A percentile compares a stretch with the other conserved stretches of the same genome.
Conservation (phyloP, 768 basidiomycete genomes). For the Tubosaeta sp. region DNA sequence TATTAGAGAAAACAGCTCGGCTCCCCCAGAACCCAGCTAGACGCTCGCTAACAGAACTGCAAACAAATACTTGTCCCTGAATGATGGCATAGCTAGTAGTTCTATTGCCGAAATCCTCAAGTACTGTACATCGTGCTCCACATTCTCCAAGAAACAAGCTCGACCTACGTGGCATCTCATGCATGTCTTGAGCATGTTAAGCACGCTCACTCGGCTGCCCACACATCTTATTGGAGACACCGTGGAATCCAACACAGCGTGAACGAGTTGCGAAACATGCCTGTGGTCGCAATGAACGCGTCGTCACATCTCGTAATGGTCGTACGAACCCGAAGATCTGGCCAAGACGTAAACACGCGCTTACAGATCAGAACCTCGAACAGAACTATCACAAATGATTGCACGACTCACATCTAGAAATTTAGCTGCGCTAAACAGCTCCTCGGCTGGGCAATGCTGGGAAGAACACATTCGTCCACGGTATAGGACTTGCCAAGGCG, state of each 20-base stretch:
- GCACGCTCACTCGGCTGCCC: no score
- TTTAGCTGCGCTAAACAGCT: constrained; percentile 13
- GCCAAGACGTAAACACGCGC: constrained; percentile 61
- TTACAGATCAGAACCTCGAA: background rate
- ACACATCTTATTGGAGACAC: no score
- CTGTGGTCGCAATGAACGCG: background rate
- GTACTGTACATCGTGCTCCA: no score
- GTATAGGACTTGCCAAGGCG: no score
- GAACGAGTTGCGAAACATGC: no score
- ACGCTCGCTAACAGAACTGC: constrained; percentile 37
- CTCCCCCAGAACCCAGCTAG: constrained; percentile 11
- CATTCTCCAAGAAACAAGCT: background rate
- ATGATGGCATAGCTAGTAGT: background rate
- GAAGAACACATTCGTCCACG: no score
- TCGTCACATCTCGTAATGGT: background rate
- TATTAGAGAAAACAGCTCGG: constrained; percentile 6
- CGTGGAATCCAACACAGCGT: background rate
- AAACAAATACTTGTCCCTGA: background rate
- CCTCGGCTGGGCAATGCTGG: background rate
- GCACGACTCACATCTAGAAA: constrained; percentile 62
- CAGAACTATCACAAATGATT: constrained; percentile 57
- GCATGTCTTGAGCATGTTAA: no score
- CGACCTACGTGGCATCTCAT: no score
- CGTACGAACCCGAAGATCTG: constrained; percentile 48
- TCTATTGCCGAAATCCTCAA: no score